Percentiles rank a stretch among this genome's conserved stretches.
phyloP scores from a whole-genome alignment of 768 basidiomycete species.

The Paxillus involutus region DNA sequence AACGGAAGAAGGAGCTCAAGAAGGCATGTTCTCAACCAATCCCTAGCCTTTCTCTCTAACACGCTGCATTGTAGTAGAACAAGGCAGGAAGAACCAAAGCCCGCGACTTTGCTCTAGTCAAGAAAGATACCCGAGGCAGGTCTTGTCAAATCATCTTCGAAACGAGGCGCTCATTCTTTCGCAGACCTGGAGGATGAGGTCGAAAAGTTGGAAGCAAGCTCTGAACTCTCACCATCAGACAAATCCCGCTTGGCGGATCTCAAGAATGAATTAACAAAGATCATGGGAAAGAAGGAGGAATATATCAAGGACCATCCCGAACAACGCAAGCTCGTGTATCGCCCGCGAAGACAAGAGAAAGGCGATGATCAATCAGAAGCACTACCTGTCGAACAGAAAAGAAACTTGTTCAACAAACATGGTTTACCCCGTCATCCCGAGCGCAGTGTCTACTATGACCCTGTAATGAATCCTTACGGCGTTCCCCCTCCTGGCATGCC shows the following conservation, averaged over 20 bases:
- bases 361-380: conserved; percentile 42
- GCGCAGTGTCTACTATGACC: conserved; percentile 89
- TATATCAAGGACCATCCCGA: conserved; percentile 94
- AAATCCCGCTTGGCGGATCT: conserved; percentile 68
- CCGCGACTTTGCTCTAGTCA: conserved; percentile 87
- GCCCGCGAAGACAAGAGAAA: conserved; percentile 45
- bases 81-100: conserved; percentile 80
- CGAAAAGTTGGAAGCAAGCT: conserved; percentile 54
- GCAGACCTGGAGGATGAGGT: conserved; percentile 85
- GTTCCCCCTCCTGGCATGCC: conserved; percentile 97
- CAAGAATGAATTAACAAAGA: conserved; percentile 74
- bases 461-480: conserved; percentile 90
- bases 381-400: conserved; percentile 42
- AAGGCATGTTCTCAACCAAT: conserved; percentile 49
- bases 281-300: conserved; percentile 86
- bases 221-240: conserved; percentile 48
- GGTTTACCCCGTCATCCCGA: conserved; percentile 91
- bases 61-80: conserved; percentile 66
- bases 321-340: conserved; percentile 81
- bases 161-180: conserved; percentile 6
- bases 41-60: conserved; percentile 15
- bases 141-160: neutral
- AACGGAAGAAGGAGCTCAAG: conserved; percentile 92
- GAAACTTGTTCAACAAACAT: conserved; percentile 77
- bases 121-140: conserved; percentile 88